Evolutionary conservation across 345 rosid species (phyloP).

Genomic region (Diplotaxis tenuifolia): DNA sequence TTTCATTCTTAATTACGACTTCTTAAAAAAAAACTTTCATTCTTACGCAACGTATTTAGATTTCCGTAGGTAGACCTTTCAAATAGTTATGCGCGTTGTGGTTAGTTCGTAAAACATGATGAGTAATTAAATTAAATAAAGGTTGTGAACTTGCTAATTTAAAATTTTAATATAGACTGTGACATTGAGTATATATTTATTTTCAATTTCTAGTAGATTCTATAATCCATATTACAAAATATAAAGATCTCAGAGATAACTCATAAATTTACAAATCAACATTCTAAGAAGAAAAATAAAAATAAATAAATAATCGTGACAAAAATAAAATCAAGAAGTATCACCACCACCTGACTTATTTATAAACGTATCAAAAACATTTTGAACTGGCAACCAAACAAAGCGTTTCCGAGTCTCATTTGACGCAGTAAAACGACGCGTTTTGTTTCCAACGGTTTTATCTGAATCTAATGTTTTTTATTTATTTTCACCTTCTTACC

Average conservation of each 20-base stretch:
- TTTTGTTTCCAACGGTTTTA: constrained; percentile 4
- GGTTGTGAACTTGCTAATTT: too few species aligned
- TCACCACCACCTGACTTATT: constrained; percentile 19
- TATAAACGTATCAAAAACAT: neutral
- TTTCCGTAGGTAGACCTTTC: neutral
- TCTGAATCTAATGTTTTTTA: neutral
- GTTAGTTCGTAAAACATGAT: neutral
- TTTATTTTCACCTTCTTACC: constrained; percentile 25
- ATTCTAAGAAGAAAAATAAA: neutral
- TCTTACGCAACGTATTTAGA: neutral
- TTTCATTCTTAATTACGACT: too few species aligned
- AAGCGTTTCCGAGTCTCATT: neutral
- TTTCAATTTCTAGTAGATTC: too few species aligned
- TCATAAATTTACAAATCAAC: neutral
- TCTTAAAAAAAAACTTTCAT: too few species aligned
- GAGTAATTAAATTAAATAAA: too few species aligned
- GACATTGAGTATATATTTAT: too few species aligned
- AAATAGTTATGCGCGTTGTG: constrained; percentile 3
- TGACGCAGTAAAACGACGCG: neutral
- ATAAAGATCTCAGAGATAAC: too few species aligned
- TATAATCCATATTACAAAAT: too few species aligned
- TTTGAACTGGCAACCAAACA: constrained; percentile 3
- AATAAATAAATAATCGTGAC: constrained; percentile 19
- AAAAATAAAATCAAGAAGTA: constrained; percentile 10
- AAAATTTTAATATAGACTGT: too few species aligned